These are phyloP conservation scores for Polyporus tsugae DNA, from an alignment of 1,284 basidiomycete genomes.

Conservation along the genomic window DNA sequence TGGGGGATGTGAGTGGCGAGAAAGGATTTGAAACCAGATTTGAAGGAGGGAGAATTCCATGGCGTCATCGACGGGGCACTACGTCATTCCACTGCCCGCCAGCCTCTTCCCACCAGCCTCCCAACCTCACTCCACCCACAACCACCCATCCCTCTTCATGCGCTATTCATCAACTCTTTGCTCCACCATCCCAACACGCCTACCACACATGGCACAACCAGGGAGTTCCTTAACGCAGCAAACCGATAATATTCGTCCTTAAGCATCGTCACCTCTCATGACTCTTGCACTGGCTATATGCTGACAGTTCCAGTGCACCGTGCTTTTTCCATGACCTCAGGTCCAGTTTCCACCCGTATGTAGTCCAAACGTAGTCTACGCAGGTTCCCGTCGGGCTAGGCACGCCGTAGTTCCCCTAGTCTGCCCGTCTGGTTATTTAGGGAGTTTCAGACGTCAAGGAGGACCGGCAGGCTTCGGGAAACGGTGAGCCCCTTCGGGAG, in stretches of 20 bases:
- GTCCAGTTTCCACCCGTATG: background rate
- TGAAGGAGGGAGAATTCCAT: slow-evolving; percentile 31
- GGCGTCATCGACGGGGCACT: slow-evolving; percentile 29
- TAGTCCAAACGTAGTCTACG: background rate
- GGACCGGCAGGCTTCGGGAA: background rate
- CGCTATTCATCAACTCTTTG: background rate
- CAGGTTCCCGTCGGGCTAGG: background rate
- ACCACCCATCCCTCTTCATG: background rate
- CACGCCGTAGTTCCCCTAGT: background rate
- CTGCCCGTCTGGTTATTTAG: background rate
- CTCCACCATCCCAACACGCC: background rate
- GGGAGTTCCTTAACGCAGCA: background rate
- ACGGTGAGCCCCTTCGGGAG: background rate
- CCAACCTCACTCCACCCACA: background rate
- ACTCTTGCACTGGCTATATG: background rate
- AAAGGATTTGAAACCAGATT: slow-evolving; percentile 15
- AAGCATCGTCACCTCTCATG: background rate
- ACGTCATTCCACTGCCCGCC: slow-evolving; percentile 30
- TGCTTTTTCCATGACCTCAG: background rate
- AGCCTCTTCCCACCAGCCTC: slow-evolving; percentile 8
- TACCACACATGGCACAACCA: background rate
- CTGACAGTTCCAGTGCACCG: background rate
- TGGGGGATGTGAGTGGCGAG: slow-evolving; percentile 26
- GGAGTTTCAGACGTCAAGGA: background rate
- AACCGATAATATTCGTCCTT: background rate